Conservation (phyloP, 768 basidiomycete genomes). For the Mycena maculata region DNA sequence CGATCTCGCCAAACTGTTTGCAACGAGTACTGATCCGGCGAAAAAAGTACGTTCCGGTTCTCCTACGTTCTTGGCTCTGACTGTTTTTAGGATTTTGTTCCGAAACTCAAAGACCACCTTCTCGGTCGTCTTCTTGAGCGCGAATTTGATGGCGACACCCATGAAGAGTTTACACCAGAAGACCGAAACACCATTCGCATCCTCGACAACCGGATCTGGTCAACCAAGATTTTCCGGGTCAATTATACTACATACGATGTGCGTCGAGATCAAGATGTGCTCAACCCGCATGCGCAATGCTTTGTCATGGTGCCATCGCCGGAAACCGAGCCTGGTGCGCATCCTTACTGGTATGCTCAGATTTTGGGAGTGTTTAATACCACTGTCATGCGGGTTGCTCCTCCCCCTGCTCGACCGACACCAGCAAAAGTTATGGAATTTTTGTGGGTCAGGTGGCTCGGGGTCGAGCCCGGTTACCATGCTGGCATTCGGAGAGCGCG, state of each 20-base stretch:
- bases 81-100: too few species aligned
- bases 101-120: too few species aligned
- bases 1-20: conserved; percentile 34
- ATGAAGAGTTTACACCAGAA: too few species aligned
- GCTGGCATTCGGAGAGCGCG: conserved; percentile 33
- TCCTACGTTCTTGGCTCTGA: conserved; percentile 45
- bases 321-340: conserved; percentile 11
- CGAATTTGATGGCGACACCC: too few species aligned
- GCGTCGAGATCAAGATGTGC: conserved; percentile 44
- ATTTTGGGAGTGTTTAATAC: conserved; percentile 41
- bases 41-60: conserved; percentile 39
- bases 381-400: conserved; percentile 26
- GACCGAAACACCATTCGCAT: too few species aligned
- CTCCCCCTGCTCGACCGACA: not conserved
- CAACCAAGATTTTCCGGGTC: conserved; percentile 41
- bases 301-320: conserved; percentile 42
- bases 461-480: conserved; percentile 19
- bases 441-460: conserved; percentile 45
- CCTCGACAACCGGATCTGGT: conserved; percentile 44
- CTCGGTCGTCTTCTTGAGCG: too few species aligned
- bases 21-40: conserved; percentile 36
- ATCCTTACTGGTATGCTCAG: conserved; percentile 41
- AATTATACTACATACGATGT: conserved; percentile 54
- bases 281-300: conserved; percentile 41
- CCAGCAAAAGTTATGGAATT: conserved; percentile 37